A percentile compares a stretch with the other conserved stretches of the same genome.
Evolutionary conservation across 78 protist species (phyloP).

Genomic region (Pelomyxa schiedti): DNA sequence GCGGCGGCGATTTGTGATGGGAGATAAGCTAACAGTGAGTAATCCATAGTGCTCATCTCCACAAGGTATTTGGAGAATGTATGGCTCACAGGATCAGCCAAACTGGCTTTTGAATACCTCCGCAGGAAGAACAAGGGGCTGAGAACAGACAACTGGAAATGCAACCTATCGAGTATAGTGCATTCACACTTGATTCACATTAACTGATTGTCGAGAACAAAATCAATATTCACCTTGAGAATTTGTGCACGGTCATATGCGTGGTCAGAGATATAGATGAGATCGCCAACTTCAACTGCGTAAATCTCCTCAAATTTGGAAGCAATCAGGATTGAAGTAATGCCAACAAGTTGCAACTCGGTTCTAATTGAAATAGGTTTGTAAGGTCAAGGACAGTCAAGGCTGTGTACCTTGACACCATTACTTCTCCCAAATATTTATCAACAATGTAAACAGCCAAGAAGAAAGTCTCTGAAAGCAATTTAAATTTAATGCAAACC

Average conservation of each 20-base stretch:
- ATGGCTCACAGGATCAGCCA: conserved; percentile 34
- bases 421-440: conserved; percentile 48
- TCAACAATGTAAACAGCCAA: conserved; percentile 82
- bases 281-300: conserved; percentile 86
- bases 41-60: conserved; percentile 71
- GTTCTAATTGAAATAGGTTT: too few relatives aligned
- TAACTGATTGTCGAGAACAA: too few relatives aligned
- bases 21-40: conserved; percentile 48
- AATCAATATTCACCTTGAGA: too few relatives aligned
- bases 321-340: conserved; percentile 88
- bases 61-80: conserved; percentile 64
- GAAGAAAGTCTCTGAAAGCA: conserved; percentile 76
- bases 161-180: conserved; percentile 50
- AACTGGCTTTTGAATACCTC: conserved; percentile 79
- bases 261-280: conserved; percentile 86
- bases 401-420: conserved; percentile 21
- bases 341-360: conserved; percentile 85
- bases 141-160: conserved; percentile 67
- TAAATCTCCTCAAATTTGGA: conserved; percentile 95
- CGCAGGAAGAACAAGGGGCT: conserved; percentile 79
- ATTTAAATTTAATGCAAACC: conserved; percentile 77
- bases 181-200: conserved; percentile 82
- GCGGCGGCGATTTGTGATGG: conserved; percentile 84
- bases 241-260: conserved; percentile 87
- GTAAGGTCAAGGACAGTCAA: background rate